Evolutionary conservation across 345 rosid species (phyloP), one percentile per base, ranked within the genome.

Genomic region (Hypericum perforatum): DNA sequence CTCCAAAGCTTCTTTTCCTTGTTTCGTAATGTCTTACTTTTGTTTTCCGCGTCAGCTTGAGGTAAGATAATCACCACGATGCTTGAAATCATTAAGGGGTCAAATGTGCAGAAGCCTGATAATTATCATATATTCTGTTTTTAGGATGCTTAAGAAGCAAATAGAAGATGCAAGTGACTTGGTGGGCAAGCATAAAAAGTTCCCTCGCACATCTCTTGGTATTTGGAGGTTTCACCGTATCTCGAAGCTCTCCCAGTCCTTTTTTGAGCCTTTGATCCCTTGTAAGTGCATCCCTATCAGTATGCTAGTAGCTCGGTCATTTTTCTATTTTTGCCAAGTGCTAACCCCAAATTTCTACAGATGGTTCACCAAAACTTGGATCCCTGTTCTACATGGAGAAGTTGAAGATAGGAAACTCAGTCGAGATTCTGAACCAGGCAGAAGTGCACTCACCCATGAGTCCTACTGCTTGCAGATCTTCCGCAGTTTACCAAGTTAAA

Each of bases 151-250:
- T 14, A 85, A 52, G 73, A 63, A 65, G 70, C 58, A 54, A 57
- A 52, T 85, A 49, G 72, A 76, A 16, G 79, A 87, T 64, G 40
- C 90, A 14, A 78, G 86, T 67, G 76, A 67, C 40, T 64, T 91
- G 76, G 76, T 87, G 43, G 57, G 57, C 15, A 84, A 78, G 71
- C 70, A 86, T 58, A 70, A 56, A 64, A 78, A 79, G 54, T 62
- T 51, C 57, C 69, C 75, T 53, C 41, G 7, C 40, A 74, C 66
- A 57, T 69, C 71, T 62, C 63, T 49, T 53, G 50, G 62, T 68
- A 75, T 68, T 39, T 73, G 78, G 79, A 80, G 56, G 69, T 70
- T 69, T 40, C 45, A 36, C 63, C 69, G 58, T 46, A 41, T 71
- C 49, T 62, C 79, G 44, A 49, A 65, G 63, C 78, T 53, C 41